Conservation (phyloP, 345 rosid genomes). For the Rhizophora apiculata region DNA sequence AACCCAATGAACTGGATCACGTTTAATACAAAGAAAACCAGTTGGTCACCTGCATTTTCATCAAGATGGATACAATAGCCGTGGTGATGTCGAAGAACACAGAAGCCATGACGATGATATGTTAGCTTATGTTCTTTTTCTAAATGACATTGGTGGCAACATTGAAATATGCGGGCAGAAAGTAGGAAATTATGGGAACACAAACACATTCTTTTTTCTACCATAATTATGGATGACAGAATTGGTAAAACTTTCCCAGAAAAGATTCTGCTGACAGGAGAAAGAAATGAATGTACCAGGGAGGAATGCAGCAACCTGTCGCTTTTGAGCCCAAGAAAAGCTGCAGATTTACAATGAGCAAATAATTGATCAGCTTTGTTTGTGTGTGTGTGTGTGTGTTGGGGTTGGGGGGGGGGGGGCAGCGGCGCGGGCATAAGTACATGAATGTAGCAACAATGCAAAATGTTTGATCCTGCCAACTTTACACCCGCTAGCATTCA, state of each 20-base stretch:
- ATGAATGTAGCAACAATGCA: not conserved
- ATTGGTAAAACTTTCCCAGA: not conserved
- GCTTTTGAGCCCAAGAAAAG: conserved; percentile 58
- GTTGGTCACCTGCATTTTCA: conserved; percentile 42
- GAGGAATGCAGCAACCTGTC: conserved; percentile 43
- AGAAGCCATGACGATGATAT: not conserved
- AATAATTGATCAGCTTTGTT: not conserved
- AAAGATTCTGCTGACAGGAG: not conserved
- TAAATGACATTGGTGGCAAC: no score
- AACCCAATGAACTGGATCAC: conserved; percentile 36
- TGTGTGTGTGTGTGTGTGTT: not conserved
- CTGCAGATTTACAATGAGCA: conserved; percentile 26
- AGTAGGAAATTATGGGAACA: no score
- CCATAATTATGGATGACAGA: no score
- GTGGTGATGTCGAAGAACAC: not conserved
- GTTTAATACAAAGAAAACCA: conserved; percentile 47
- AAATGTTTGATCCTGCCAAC: no score
- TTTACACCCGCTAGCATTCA: no score
- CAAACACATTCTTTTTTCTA: no score
- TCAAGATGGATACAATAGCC: not conserved
- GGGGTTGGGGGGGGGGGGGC: no score
- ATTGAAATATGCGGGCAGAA: no score
- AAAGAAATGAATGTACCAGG: conserved; percentile 32
- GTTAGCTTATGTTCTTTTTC: no score
- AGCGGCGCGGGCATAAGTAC: not conserved